A percentile compares a stretch with the other conserved stretches of the same genome.
phyloP scores from a whole-genome alignment of 192 early-diverging fungal genomes.

The Coemansia sp. region DNA sequence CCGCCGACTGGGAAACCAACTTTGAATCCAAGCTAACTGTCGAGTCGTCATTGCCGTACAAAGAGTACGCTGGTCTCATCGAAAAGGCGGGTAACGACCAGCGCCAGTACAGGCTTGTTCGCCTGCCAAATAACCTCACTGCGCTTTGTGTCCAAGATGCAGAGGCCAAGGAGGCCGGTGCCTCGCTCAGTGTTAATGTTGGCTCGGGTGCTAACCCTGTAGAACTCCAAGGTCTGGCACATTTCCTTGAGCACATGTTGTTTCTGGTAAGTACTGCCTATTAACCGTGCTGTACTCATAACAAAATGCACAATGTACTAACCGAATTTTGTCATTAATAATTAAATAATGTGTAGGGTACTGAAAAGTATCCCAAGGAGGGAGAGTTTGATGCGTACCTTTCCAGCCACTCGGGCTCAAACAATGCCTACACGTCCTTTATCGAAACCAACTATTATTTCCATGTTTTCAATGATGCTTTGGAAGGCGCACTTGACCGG shows the following conservation, averaged over 20 bases:
- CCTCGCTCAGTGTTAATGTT: conserved; percentile 62
- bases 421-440: conserved; percentile 35
- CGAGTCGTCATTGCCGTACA: too few species aligned
- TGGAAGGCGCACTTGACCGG: conserved; percentile 67
- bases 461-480: conserved; percentile 34
- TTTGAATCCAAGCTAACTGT: too few species aligned
- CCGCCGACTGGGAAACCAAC: too few species aligned
- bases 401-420: conserved; percentile 20
- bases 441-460: conserved; percentile 33
- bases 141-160: too few species aligned
- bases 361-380: too few species aligned
- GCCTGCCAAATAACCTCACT: too few species aligned
- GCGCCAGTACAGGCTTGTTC: too few species aligned
- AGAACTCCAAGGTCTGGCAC: conserved; percentile 67
- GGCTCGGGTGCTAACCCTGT: conserved; percentile 64
- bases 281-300: too few species aligned
- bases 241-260: conserved; percentile 48
- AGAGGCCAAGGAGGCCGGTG: too few species aligned
- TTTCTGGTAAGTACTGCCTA: conserved; percentile 29
- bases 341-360: conserved; percentile 40
- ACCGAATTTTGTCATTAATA: neutral
- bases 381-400: conserved; percentile 19
- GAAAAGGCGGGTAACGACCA: too few species aligned
- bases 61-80: too few species aligned
- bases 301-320: neutral